phyloP scores from a whole-genome alignment of 768 basidiomycete genomes.

The Collybia mongolica region DNA sequence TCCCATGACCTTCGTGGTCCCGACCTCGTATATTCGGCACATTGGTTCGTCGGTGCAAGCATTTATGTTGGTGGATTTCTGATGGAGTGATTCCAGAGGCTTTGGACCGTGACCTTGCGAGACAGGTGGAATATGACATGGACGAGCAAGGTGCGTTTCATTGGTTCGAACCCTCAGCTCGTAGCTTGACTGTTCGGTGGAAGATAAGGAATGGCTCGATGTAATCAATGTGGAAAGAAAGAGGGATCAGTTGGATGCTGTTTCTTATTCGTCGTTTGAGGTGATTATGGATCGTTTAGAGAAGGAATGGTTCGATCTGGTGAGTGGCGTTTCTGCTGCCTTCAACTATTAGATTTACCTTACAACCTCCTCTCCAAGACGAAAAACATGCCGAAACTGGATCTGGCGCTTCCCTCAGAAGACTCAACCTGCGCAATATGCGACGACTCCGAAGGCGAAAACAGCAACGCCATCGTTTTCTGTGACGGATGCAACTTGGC shows the following conservation, averaged over 20 bases:
- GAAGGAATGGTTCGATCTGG: constrained; percentile 98
- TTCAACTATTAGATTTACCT: constrained; percentile 1
- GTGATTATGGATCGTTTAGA: constrained; percentile 97
- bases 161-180: background rate
- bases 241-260: constrained; percentile 66
- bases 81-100: constrained; percentile 60
- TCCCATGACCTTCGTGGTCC: constrained; percentile 65
- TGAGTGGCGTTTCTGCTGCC: constrained; percentile 32
- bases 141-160: constrained; percentile 83
- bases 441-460: constrained; percentile 98
- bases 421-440: constrained; percentile 97
- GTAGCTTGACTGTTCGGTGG: constrained; percentile 1
- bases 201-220: constrained; percentile 96
- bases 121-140: constrained; percentile 99
- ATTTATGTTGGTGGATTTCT: constrained; percentile 7
- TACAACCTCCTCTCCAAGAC: constrained; percentile 49
- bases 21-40: constrained; percentile 88
- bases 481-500: constrained; percentile 99
- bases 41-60: constrained; percentile 56
- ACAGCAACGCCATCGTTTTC: constrained; percentile 98
- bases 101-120: constrained; percentile 85
- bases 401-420: constrained; percentile 85
- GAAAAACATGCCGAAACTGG: constrained; percentile 89
- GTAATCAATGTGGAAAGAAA: constrained; percentile 77
- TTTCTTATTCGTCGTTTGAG: constrained; percentile 88